A percentile compares a stretch with the other conserved stretches of the same genome.
These are phyloP conservation scores for Picea glauca DNA, from an alignment of 75 land plant species.

Conservation along the genomic window DNA sequence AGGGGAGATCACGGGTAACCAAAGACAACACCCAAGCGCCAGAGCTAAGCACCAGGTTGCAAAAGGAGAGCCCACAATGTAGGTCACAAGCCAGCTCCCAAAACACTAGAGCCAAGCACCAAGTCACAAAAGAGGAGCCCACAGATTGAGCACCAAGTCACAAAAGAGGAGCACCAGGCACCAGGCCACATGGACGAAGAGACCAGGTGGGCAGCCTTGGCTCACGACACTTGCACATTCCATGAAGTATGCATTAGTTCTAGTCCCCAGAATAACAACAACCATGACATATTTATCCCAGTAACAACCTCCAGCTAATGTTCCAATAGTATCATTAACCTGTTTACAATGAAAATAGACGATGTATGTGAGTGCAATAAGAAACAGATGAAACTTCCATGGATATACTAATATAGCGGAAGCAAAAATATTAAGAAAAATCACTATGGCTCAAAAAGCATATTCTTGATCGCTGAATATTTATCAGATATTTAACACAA, in stretches of 20 bases:
- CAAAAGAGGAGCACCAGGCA: too few relatives aligned
- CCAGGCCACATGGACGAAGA: too few relatives aligned
- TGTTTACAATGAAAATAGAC: constrained; percentile 3
- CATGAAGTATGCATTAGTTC: constrained; percentile 79
- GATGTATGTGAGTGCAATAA: neutral
- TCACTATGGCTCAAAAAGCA: neutral
- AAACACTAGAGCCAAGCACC: too few relatives aligned
- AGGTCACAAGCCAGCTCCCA: too few relatives aligned
- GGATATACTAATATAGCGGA: neutral
- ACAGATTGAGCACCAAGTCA: too few relatives aligned
- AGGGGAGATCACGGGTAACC: too few relatives aligned
- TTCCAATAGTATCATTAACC: constrained; percentile 82
- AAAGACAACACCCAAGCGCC: too few relatives aligned
- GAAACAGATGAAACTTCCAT: neutral
- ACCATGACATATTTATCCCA: constrained; percentile 51
- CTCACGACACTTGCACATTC: constrained; percentile 25
- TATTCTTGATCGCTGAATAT: neutral
- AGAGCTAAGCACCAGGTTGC: too few relatives aligned
- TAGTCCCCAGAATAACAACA: constrained; percentile 77
- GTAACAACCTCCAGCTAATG: constrained; percentile 72
- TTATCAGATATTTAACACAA: too few relatives aligned
- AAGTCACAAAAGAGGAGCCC: too few relatives aligned
- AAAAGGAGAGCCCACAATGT: too few relatives aligned
- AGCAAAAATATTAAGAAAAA: neutral
- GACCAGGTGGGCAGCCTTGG: too few relatives aligned